Conservation (phyloP, 305 asterid genomes). For the Solanum hybrid region DNA sequence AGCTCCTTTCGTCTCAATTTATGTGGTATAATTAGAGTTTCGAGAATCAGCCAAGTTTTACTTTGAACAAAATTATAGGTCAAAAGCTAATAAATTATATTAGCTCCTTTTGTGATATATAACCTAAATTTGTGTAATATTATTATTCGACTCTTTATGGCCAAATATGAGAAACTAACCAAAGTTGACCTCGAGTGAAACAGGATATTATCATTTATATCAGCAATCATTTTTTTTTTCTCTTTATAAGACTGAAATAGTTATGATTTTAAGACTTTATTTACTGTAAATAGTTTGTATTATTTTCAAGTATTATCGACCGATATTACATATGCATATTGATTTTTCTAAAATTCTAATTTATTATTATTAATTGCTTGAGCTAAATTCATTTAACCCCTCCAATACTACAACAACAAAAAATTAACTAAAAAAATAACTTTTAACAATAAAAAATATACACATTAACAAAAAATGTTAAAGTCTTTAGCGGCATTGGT, state of each 20-base stretch:
- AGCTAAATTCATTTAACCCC: not conserved
- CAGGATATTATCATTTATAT: not conserved
- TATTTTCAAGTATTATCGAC: too few species aligned
- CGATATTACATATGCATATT: too few species aligned
- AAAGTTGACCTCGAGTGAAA: not conserved
- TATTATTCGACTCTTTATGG: too few species aligned
- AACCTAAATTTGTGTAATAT: not conserved
- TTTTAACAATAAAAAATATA: too few species aligned
- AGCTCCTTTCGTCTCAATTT: not conserved
- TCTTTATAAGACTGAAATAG: not conserved
- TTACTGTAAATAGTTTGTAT: not conserved
- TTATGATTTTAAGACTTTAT: not conserved
- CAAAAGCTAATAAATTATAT: not conserved
- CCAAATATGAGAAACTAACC: not conserved
- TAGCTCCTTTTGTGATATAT: not conserved
- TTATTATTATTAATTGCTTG: not conserved
- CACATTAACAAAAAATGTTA: accelerated
- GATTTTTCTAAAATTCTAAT: not conserved
- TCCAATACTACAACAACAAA: too few species aligned
- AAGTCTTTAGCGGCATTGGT: accelerated
- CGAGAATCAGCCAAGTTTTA: too few species aligned
- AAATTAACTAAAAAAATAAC: too few species aligned
- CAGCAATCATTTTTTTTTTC: not conserved
- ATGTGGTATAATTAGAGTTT: accelerated
- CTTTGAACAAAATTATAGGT: not conserved